phyloP scores from a whole-genome alignment of 345 rosid species.

The Orychophragmus violaceus region DNA sequence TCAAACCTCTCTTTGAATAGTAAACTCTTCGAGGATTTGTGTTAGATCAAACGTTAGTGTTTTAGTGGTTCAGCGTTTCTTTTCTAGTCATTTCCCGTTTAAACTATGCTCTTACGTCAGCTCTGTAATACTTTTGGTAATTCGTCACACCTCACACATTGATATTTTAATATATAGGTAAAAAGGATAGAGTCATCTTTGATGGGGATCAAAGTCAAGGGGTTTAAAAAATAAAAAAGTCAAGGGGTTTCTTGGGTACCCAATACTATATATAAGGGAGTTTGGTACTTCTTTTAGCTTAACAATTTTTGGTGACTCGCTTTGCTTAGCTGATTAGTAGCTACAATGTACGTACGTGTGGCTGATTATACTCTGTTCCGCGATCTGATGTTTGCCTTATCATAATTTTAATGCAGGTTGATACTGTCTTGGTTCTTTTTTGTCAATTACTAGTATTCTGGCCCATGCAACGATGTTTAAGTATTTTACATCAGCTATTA shows the following conservation, averaged over 20 bases:
- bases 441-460: too few species aligned
- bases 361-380: constrained; percentile 3
- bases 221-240: too few species aligned
- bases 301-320: neutral
- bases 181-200: neutral
- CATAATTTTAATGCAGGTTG: constrained; percentile 51
- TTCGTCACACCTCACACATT: constrained; percentile 1
- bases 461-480: too few species aligned
- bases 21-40: neutral
- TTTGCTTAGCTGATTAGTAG: constrained; percentile 9
- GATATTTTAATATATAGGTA: neutral
- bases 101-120: neutral
- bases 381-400: neutral
- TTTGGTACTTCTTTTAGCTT: constrained; percentile 4
- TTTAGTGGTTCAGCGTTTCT: neutral
- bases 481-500: too few species aligned
- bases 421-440: too few species aligned
- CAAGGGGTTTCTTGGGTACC: constrained; percentile 8
- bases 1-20: neutral
- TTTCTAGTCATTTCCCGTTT: constrained; percentile 1
- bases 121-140: constrained; percentile 4
- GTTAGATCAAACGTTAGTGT: constrained; percentile 9
- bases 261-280: neutral
- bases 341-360: neutral
- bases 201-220: neutral